These are phyloP conservation scores for Tetradesmus lagerheimii DNA, from an alignment of 139 green algal species.

Conservation along the genomic window DNA sequence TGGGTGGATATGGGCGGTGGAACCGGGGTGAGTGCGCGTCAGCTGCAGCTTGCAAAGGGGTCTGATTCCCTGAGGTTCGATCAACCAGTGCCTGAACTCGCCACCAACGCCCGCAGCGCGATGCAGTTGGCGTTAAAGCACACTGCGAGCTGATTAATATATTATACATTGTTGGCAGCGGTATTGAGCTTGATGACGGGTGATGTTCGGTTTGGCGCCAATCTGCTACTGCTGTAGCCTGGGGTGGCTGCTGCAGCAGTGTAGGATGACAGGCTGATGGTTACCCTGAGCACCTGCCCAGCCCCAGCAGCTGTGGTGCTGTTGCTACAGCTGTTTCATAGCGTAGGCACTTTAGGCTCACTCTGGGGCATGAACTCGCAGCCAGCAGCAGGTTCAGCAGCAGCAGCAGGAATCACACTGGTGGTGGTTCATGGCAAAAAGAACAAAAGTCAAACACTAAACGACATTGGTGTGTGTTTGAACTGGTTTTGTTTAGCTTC, in stretches of 20 bases:
- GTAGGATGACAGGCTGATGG: not conserved
- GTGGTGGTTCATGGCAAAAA: too few species aligned
- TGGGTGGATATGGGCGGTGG: slow-evolving; percentile 96
- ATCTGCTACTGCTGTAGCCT: not conserved
- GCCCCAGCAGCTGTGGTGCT: not conserved
- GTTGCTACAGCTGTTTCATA: too few species aligned
- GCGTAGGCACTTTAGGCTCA: too few species aligned
- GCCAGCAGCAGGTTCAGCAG: not conserved
- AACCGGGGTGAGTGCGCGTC: slow-evolving; percentile 78
- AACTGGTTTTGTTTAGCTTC: too few species aligned
- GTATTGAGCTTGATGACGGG: too few species aligned
- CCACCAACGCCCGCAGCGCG: not conserved
- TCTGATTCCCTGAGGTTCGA: not conserved
- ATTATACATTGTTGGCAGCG: not conserved
- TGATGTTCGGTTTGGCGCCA: not conserved
- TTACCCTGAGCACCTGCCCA: not conserved
- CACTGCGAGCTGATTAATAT: not conserved
- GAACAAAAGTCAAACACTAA: too few species aligned
- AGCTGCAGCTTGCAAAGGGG: not conserved
- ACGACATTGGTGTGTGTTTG: too few species aligned
- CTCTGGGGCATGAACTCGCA: not conserved
- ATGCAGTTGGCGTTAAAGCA: not conserved
- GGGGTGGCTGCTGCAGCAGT: not conserved
- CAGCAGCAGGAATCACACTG: not conserved
- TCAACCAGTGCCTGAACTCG: not conserved